These are phyloP conservation scores for Oryza glaberrima DNA, from an alignment of 176 grass and related monocot genomes.

Conservation along the genomic window DNA sequence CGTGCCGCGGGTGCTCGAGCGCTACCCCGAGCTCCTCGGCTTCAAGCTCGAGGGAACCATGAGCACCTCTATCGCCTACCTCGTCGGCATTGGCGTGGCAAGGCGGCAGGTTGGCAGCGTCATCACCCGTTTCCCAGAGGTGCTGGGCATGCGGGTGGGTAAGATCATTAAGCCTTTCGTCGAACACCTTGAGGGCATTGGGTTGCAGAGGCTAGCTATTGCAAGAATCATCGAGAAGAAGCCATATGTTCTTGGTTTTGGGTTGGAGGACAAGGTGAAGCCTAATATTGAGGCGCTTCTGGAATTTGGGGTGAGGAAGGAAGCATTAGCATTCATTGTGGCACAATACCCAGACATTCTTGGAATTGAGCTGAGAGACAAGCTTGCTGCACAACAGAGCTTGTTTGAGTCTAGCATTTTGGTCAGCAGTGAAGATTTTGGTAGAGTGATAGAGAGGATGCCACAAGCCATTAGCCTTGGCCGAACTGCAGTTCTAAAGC, in stretches of 20 bases:
- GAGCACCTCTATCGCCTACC: conserved; percentile 83
- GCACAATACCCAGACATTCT: conserved; percentile 59
- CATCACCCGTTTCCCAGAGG: conserved; percentile 63
- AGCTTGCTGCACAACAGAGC: conserved; percentile 59
- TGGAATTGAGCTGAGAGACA: conserved; percentile 62
- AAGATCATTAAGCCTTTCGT: conserved; percentile 76
- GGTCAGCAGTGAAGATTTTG: conserved; percentile 63
- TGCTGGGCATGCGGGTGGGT: conserved; percentile 75
- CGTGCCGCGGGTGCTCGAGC: conserved; percentile 72
- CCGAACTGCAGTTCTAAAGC: conserved; percentile 59
- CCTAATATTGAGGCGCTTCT: conserved; percentile 56
- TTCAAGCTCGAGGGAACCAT: conserved; percentile 90
- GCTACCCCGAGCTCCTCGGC: conserved; percentile 70
- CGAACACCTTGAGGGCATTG: conserved; percentile 66
- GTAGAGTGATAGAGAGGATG: conserved; percentile 76
- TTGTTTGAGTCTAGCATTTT: conserved; percentile 69
- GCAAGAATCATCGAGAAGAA: conserved; percentile 63
- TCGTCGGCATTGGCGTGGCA: conserved; percentile 58
- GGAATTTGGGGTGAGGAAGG: conserved; percentile 66
- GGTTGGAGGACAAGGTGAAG: conserved; percentile 63
- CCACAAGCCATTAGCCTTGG: conserved; percentile 70
- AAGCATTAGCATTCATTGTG: conserved; percentile 58
- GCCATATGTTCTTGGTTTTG: conserved; percentile 68
- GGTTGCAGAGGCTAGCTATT: conserved; percentile 53
- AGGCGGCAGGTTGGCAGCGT: conserved; percentile 55